These are phyloP conservation scores for Ceratobasidium sp. DNA, from an alignment of 1,284 basidiomycete species.

Conservation along the genomic window DNA sequence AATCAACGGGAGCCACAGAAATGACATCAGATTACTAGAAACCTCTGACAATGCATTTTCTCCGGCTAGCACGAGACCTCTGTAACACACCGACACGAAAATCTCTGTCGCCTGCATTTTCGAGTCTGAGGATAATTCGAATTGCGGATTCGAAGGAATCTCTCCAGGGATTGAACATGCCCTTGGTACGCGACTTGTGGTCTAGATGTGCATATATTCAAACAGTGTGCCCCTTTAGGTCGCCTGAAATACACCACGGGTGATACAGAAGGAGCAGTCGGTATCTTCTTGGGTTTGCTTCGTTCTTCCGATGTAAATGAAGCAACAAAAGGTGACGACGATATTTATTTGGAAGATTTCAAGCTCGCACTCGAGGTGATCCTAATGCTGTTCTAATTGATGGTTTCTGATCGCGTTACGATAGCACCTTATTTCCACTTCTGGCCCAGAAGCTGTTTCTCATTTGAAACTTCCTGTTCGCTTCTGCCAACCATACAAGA, in stretches of 20 bases:
- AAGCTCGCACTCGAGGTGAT: slow-evolving; percentile 74
- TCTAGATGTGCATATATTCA: not conserved
- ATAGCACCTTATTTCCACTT: slow-evolving; percentile 70
- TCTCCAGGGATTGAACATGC: slow-evolving; percentile 77
- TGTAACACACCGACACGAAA: slow-evolving; percentile 61
- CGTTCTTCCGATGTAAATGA: slow-evolving; percentile 47
- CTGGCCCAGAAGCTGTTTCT: slow-evolving; percentile 52
- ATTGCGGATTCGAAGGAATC: slow-evolving; percentile 64
- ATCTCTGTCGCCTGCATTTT: slow-evolving; percentile 77
- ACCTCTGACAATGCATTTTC: slow-evolving; percentile 80
- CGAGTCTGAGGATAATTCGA: slow-evolving; percentile 36
- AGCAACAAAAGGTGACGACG: slow-evolving; percentile 60
- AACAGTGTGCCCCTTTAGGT: slow-evolving; percentile 54
- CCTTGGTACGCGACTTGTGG: slow-evolving; percentile 58
- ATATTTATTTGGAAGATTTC: slow-evolving; percentile 77
- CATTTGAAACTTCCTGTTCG: slow-evolving; percentile 55
- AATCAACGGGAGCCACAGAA: slow-evolving; percentile 2
- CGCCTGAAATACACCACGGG: slow-evolving; percentile 79
- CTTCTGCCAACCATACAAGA: slow-evolving; percentile 63
- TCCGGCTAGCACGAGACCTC: slow-evolving; percentile 69
- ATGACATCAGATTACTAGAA: slow-evolving; percentile 59
- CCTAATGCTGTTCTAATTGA: slow-evolving; percentile 41
- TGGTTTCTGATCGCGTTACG: slow-evolving; percentile 36
- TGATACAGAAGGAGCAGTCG: slow-evolving; percentile 70
- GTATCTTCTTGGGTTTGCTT: slow-evolving; percentile 68